phyloP scores from a whole-genome alignment of 495 filamentous ascomycete genomes.

The Penicillium salamii region DNA sequence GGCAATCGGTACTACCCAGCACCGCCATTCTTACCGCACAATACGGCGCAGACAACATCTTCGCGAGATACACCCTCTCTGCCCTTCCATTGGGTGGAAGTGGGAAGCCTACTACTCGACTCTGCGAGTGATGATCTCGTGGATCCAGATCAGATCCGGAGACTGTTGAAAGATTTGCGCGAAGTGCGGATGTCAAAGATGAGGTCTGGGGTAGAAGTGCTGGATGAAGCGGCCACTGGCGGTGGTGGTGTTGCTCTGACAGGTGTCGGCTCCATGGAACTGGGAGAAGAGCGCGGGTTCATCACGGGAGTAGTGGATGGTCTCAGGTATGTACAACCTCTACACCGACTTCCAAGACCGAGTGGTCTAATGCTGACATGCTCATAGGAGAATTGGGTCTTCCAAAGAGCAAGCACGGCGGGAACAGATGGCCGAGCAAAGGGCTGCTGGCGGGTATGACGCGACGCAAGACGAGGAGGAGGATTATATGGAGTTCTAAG shows the following conservation, averaged over 20 bases:
- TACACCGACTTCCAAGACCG: neutral
- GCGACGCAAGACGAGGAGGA: conserved; percentile 45
- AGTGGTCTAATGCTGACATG: conserved; percentile 11
- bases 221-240: conserved; percentile 60
- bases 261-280: conserved; percentile 87
- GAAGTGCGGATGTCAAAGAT: conserved; percentile 91
- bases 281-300: conserved; percentile 82
- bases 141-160: conserved; percentile 68
- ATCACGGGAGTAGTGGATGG: conserved; percentile 83
- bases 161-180: conserved; percentile 74
- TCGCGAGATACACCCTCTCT: conserved; percentile 52
- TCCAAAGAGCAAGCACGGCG: conserved; percentile 48
- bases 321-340: conserved; percentile 51
- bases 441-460: conserved; percentile 38
- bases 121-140: conserved; percentile 82
- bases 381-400: conserved; percentile 39
- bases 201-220: conserved; percentile 63
- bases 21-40: conserved; percentile 43
- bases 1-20: conserved; percentile 40
- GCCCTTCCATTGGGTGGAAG: conserved; percentile 92
- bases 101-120: conserved; percentile 79
- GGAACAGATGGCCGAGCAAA: conserved; percentile 45
- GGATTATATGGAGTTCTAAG: conserved; percentile 49
- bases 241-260: conserved; percentile 72
- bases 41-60: conserved; percentile 29